A percentile compares a stretch with the other conserved stretches of the same genome.
Conservation (phyloP, 2,329 filamentous ascomycete genomes). For the Talaromyces sp. region DNA sequence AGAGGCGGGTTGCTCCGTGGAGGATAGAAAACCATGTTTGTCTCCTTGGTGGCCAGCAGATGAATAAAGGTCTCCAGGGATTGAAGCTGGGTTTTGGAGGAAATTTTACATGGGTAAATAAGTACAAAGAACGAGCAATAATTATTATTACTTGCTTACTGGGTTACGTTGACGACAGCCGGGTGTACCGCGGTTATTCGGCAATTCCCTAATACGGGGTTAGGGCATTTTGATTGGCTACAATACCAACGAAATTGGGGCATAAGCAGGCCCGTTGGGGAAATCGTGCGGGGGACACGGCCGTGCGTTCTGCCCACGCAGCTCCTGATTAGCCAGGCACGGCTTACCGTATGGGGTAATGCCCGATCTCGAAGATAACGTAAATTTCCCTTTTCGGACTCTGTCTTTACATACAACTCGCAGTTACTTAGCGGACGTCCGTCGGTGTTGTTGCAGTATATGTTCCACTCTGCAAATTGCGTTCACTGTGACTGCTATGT, state of each 20-base stretch:
- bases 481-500: too few species aligned
- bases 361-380: not conserved
- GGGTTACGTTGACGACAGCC: not conserved
- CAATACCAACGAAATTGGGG: not conserved
- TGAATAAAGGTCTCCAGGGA: not conserved
- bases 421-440: too few species aligned
- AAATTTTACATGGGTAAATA: not conserved
- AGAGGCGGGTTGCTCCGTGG: slow-evolving; percentile 34
- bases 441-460: too few species aligned
- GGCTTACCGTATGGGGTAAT: not conserved
- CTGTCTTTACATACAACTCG: not conserved
- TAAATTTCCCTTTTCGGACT: not conserved
- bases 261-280: not conserved
- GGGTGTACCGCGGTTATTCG: not conserved
- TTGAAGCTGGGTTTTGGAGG: not conserved
- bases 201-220: not conserved
- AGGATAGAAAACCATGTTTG: slow-evolving; percentile 42
- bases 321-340: not conserved
- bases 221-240: not conserved
- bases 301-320: not conserved
- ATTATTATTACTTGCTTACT: too few species aligned
- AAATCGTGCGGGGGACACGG: not conserved
- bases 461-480: too few species aligned
- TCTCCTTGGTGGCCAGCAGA: not conserved
- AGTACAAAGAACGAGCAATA: not conserved